A percentile compares a stretch with the other conserved stretches of the same genome.
Evolutionary conservation across 2,329 filamentous ascomycete species (phyloP).

Genomic region (Cladosporium austrohemisphaericum): DNA sequence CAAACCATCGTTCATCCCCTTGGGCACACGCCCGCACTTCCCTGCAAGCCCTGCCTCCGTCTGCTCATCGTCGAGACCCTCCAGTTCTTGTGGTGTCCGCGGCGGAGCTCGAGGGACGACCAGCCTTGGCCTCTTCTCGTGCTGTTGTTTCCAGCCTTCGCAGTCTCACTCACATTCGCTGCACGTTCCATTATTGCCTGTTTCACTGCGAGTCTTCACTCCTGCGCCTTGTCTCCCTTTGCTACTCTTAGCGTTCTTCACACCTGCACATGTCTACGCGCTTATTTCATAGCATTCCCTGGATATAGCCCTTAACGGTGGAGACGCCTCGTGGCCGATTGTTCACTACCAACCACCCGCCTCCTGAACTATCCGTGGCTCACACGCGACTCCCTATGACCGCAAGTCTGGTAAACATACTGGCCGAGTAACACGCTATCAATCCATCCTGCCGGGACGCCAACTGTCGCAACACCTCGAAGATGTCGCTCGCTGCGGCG

Average conservation of each 20-base stretch:
- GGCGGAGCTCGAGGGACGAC: neutral
- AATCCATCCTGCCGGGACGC: slow-evolving; percentile 7
- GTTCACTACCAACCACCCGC: slow-evolving; percentile 13
- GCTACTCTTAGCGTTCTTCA: slow-evolving; percentile 14
- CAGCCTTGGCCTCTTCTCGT: slow-evolving; percentile 5
- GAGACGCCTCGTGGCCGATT: slow-evolving; percentile 6
- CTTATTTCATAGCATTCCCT: slow-evolving; percentile 5
- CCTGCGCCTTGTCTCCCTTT: slow-evolving; percentile 14
- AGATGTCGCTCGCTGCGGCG: slow-evolving; percentile 30
- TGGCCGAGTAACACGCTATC: slow-evolving; percentile 2
- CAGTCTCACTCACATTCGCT: neutral
- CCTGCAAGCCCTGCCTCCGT: slow-evolving; percentile 6
- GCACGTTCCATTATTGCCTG: slow-evolving; percentile 7
- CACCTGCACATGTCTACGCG: slow-evolving; percentile 7
- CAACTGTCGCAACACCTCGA: neutral
- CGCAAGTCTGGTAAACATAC: slow-evolving; percentile 2
- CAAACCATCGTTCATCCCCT: slow-evolving; percentile 5
- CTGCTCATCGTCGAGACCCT: slow-evolving; percentile 3
- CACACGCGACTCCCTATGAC: slow-evolving; percentile 8
- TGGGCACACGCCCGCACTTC: slow-evolving; percentile 9
- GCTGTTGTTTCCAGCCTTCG: neutral
- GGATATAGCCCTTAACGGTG: slow-evolving; percentile 7
- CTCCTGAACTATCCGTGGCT: slow-evolving; percentile 6
- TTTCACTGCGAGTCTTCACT: slow-evolving; percentile 10
- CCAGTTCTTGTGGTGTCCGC: slow-evolving; percentile 2